phyloP scores from a whole-genome alignment of 768 basidiomycete genomes.

The Sarcodon sp. region DNA sequence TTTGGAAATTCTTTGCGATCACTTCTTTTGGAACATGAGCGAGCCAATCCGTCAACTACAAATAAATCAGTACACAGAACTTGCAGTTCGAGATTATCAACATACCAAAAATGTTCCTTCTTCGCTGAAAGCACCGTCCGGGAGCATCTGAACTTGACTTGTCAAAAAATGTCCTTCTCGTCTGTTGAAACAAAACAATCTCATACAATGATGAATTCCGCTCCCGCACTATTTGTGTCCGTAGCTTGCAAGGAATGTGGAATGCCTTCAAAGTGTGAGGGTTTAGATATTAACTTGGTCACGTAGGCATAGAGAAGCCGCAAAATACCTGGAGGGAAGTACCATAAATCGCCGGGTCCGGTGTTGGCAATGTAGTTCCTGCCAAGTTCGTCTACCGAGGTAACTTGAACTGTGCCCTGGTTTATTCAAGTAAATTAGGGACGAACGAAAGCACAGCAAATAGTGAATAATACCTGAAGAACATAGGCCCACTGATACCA shows the following conservation, averaged over 20 bases:
- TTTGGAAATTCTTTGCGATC: slow-evolving; percentile 39
- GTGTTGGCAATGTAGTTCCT: slow-evolving; percentile 13
- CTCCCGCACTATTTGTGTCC: slow-evolving; percentile 12
- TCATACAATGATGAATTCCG: slow-evolving; percentile 21
- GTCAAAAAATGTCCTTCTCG: slow-evolving; percentile 13
- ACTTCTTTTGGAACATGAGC: slow-evolving; percentile 43
- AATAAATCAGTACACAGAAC: neutral
- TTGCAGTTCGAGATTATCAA: neutral
- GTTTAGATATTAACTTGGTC: no score
- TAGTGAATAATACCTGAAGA: slow-evolving; percentile 12
- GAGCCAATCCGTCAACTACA: slow-evolving; percentile 40
- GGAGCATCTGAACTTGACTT: slow-evolving; percentile 16
- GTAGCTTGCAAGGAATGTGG: slow-evolving; percentile 25
- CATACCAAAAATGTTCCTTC: slow-evolving; percentile 20
- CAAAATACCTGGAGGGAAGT: slow-evolving; percentile 21
- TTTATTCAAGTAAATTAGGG: neutral
- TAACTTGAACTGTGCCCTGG: slow-evolving; percentile 10
- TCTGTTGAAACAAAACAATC: slow-evolving; percentile 1
- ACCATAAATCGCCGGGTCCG: slow-evolving; percentile 19
- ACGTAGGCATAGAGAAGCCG: no score
- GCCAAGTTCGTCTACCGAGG: slow-evolving; percentile 13
- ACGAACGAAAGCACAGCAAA: neutral
- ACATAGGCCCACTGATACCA: slow-evolving; percentile 18
- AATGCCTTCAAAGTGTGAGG: no score
- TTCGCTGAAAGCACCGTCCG: slow-evolving; percentile 21